Percentiles rank a stretch among this genome's conserved stretches.
Conservation (phyloP, 2,329 filamentous ascomycete species). For the Apiospora marii region DNA sequence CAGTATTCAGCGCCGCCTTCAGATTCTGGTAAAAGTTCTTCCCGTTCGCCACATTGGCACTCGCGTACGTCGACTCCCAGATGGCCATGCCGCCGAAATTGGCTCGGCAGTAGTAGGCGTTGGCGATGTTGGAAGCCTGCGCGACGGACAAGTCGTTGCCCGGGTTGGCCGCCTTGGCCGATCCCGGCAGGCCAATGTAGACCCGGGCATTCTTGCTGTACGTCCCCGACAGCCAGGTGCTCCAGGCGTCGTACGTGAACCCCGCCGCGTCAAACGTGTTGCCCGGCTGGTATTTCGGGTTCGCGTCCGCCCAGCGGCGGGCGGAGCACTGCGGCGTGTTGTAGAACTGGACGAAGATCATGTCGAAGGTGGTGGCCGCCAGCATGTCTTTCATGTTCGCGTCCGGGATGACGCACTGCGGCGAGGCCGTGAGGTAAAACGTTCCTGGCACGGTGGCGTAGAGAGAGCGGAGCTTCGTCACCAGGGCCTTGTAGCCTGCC, state of each 20-base stretch:
- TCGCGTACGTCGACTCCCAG: slow-evolving; percentile 50
- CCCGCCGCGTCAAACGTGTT: slow-evolving; percentile 33
- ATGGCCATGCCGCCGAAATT: slow-evolving; percentile 56
- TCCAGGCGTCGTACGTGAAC: slow-evolving; percentile 51
- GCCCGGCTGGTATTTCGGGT: slow-evolving; percentile 40
- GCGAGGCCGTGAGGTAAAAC: slow-evolving; percentile 48
- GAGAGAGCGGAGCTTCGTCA: slow-evolving; percentile 36
- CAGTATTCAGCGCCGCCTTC: slow-evolving; percentile 43
- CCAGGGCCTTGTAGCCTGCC: slow-evolving; percentile 42
- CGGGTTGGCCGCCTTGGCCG: slow-evolving; percentile 36
- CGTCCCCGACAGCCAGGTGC: slow-evolving; percentile 43
- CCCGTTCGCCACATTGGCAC: slow-evolving; percentile 39
- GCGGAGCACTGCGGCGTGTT: slow-evolving; percentile 51
- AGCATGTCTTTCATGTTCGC: slow-evolving; percentile 40
- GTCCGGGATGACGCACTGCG: slow-evolving; percentile 53
- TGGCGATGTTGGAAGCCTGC: slow-evolving; percentile 47
- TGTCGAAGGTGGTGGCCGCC: slow-evolving; percentile 44
- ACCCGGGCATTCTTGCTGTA: slow-evolving; percentile 51
- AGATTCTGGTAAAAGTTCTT: slow-evolving; percentile 49
- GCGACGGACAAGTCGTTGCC: slow-evolving; percentile 47
- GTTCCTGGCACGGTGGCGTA: slow-evolving; percentile 33
- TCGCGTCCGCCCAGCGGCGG: slow-evolving; percentile 39
- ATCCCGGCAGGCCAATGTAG: slow-evolving; percentile 53
- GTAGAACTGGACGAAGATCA: slow-evolving; percentile 59
- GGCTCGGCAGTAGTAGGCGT: slow-evolving; percentile 46